Conservation (phyloP, 2,329 filamentous ascomycete genomes). For the Zopfia rhizophila region DNA sequence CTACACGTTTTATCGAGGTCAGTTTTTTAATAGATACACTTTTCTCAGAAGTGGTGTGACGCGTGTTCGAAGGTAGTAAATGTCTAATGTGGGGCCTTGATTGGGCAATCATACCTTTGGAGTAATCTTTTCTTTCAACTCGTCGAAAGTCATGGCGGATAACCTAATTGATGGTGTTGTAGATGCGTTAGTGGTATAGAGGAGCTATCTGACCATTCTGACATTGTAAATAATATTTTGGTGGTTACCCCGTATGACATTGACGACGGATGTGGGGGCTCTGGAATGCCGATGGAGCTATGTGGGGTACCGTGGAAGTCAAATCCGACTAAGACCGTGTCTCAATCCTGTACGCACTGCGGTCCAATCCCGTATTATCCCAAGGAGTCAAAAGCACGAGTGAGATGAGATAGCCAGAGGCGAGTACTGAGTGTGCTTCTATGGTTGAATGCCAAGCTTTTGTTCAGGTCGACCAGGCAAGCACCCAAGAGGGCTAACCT, state of each 20-base stretch:
- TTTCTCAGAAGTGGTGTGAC: background rate
- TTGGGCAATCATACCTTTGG: slow-evolving; percentile 31
- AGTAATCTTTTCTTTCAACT: slow-evolving; percentile 45
- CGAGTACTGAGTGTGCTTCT: too few relatives aligned
- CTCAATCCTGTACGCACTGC: too few relatives aligned
- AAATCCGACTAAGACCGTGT: too few relatives aligned
- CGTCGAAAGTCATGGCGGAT: slow-evolving; percentile 41
- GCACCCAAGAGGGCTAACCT: too few relatives aligned
- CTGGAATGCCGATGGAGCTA: slow-evolving; percentile 23
- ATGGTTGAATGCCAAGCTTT: too few relatives aligned
- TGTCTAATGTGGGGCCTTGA: slow-evolving; percentile 27
- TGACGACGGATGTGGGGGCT: slow-evolving; percentile 31
- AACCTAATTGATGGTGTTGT: background rate
- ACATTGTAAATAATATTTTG: slow-evolving; percentile 8
- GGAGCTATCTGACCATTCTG: slow-evolving; percentile 1
- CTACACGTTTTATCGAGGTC: slow-evolving; percentile 18
- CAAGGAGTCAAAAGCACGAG: too few relatives aligned
- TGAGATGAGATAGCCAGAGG: too few relatives aligned
- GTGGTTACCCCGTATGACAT: slow-evolving; percentile 21
- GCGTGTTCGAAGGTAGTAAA: background rate
- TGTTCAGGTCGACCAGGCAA: too few relatives aligned
- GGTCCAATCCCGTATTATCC: too few relatives aligned
- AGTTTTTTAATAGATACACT: slow-evolving; percentile 3
- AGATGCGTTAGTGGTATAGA: background rate
- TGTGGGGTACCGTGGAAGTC: slow-evolving; percentile 40